Base-by-base conservation (phyloP, 2,329 filamentous ascomycete genomes). In the Sordariomycetes sp. region DNA sequence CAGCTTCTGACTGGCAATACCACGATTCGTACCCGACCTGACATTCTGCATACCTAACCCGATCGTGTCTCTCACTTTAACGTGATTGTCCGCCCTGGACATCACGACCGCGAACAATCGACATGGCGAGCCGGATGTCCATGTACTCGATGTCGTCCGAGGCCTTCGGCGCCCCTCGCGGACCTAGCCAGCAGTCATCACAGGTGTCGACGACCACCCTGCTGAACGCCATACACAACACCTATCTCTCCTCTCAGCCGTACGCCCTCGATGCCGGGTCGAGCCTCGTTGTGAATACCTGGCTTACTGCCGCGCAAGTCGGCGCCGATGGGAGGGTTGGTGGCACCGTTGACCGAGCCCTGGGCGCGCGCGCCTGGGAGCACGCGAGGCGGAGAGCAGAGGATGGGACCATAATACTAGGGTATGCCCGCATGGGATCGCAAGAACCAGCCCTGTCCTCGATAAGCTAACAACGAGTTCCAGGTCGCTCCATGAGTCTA, bases 141-240 rank as follows among this genome's bases (percentile, higher is more conserved):
- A 83, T 85, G 77, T 87, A 85, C 67, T 87, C 84, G 62, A 75
- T 83, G 66, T 76, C 75, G 63, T 85, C 82, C 62, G 82, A 87
- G 62, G 82, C 84, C 53, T 73, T 80, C 60, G 78, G 78, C 54
- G 77, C 77, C 50, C 71, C 74, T 61, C 77, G 81, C 63, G 77
- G 75, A 61, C 76, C 79, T 36, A 82, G 82, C 57, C 84, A 86
- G 65, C 82, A 89, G 65, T 79, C 87, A 10, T 75, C 85, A 52
- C 90, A 95, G 68, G 85, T 96, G 57, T 96, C 92, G 7, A 95
- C 92, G 2, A 96, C 91, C 1, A 95, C 90, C 0, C 80, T 97
- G 53, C 81, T 99, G 58, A 97, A 97, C 72, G 83, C 89, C 58
- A 80, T 96, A 52, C 94, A 99, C 73, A 90, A 89, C 64, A 86